Percentiles rank a stretch among this genome's conserved stretches.
phyloP scores from a whole-genome alignment of 2,329 filamentous ascomycete species.

The Curvularia verruculosa region DNA sequence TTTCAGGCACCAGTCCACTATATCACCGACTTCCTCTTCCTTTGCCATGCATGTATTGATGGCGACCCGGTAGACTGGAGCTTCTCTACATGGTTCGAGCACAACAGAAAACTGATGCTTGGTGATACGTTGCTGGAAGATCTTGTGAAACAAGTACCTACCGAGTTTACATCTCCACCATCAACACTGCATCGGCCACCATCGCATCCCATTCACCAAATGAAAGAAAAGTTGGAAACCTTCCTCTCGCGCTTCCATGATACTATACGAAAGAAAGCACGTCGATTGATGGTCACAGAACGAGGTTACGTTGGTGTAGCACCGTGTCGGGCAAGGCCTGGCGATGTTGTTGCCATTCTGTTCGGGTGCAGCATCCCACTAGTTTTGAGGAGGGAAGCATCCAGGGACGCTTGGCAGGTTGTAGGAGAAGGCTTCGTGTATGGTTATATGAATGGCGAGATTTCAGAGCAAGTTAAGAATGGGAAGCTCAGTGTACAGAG shows the following conservation, averaged over 20 bases:
- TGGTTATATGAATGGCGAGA: constrained; percentile 40
- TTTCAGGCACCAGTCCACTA: constrained; percentile 34
- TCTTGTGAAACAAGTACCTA: constrained; percentile 18
- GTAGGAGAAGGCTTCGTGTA: constrained; percentile 40
- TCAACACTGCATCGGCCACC: constrained; percentile 22
- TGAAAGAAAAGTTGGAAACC: constrained; percentile 27
- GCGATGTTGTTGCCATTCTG: constrained; percentile 42
- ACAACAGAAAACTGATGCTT: constrained; percentile 28
- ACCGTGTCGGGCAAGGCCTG: constrained; percentile 35
- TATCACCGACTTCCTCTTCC: constrained; percentile 33
- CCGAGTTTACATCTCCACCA: constrained; percentile 1
- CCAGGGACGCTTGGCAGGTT: constrained; percentile 30
- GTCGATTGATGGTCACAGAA: constrained; percentile 36
- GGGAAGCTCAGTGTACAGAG: constrained; percentile 15
- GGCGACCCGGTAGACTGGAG: constrained; percentile 30
- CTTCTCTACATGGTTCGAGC: constrained; percentile 37
- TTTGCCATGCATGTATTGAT: constrained; percentile 32
- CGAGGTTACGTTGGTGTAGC: constrained; percentile 35
- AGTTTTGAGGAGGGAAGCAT: constrained; percentile 28
- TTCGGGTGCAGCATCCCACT: constrained; percentile 48
- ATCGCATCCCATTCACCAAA: constrained; percentile 23
- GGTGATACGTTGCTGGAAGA: constrained; percentile 24
- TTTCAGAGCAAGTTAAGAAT: constrained; percentile 18
- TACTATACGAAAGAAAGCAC: constrained; percentile 38
- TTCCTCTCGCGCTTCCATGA: constrained; percentile 41